phyloP scores from a whole-genome alignment of 1,284 basidiomycete genomes.

The Limonomyces culmigenus region DNA sequence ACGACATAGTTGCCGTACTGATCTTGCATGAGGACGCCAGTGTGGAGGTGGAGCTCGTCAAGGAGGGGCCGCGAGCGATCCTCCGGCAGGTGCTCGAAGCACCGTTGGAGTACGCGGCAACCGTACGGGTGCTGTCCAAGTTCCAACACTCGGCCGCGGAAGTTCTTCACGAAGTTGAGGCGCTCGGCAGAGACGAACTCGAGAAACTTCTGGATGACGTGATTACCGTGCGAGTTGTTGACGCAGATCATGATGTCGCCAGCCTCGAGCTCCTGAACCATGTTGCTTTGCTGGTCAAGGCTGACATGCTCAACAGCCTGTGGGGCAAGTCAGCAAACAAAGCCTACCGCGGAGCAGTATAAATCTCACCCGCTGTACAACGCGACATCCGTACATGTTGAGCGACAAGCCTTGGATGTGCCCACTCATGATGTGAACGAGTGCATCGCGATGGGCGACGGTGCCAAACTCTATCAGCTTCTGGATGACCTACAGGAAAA shows the following conservation, averaged over 20 bases:
- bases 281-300: constrained; percentile 58
- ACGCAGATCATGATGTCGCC: constrained; percentile 75
- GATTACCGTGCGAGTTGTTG: constrained; percentile 89
- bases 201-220: constrained; percentile 80
- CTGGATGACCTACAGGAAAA: constrained; percentile 80
- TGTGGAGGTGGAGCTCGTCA: constrained; percentile 70
- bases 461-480: constrained; percentile 90
- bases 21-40: constrained; percentile 64
- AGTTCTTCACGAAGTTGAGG: constrained; percentile 64
- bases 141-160: constrained; percentile 72
- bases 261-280: constrained; percentile 70
- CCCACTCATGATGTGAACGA: constrained; percentile 68
- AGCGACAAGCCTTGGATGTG: constrained; percentile 67
- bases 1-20: constrained; percentile 93
- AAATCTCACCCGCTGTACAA: constrained; percentile 59
- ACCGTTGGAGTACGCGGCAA: constrained; percentile 88
- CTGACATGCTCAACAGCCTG: constrained; percentile 77
- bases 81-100: constrained; percentile 73
- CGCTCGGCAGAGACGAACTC: constrained; percentile 64
- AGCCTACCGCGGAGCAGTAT: not conserved
- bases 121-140: constrained; percentile 87
- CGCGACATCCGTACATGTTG: constrained; percentile 95
- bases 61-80: constrained; percentile 58
- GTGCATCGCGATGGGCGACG: constrained; percentile 51
- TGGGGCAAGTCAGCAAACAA: constrained; percentile 6